Conservation (phyloP, 148 eudicot species). For the Cornus controversa region DNA sequence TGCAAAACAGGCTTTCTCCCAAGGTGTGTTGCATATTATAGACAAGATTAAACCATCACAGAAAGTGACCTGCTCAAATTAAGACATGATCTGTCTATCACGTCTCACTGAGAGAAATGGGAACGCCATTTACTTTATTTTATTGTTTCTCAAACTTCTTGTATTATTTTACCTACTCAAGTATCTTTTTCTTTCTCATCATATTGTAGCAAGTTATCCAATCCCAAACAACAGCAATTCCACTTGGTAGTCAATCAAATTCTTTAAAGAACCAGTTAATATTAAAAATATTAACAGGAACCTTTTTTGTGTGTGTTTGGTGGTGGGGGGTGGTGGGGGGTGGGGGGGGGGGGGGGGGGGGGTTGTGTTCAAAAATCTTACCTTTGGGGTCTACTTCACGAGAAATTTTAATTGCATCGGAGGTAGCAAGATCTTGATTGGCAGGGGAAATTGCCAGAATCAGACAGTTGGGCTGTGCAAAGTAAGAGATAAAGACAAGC, state of each 20-base stretch:
- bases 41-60: not conserved
- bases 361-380: not conserved
- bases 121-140: no score
- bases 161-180: not conserved
- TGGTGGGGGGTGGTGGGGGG: not conserved
- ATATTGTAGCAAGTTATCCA: not conserved
- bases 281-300: not conserved
- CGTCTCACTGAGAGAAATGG: no score
- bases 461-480: slow-evolving; percentile 73
- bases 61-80: no score
- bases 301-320: not conserved
- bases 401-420: slow-evolving; percentile 74
- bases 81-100: no score
- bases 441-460: slow-evolving; percentile 79
- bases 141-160: not conserved
- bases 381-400: slow-evolving; percentile 80
- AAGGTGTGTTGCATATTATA: not conserved
- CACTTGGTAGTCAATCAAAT: not conserved
- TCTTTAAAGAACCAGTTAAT: not conserved
- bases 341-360: not conserved
- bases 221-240: not conserved
- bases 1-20: not conserved
- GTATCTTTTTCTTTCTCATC: not conserved
- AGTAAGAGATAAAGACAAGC: slow-evolving; percentile 9
- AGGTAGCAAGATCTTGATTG: slow-evolving; percentile 79